Percentiles rank a stretch among this genome's conserved stretches.
Evolutionary conservation across 208 protist species (phyloP).

Genomic region (Strigomonas culicis): DNA sequence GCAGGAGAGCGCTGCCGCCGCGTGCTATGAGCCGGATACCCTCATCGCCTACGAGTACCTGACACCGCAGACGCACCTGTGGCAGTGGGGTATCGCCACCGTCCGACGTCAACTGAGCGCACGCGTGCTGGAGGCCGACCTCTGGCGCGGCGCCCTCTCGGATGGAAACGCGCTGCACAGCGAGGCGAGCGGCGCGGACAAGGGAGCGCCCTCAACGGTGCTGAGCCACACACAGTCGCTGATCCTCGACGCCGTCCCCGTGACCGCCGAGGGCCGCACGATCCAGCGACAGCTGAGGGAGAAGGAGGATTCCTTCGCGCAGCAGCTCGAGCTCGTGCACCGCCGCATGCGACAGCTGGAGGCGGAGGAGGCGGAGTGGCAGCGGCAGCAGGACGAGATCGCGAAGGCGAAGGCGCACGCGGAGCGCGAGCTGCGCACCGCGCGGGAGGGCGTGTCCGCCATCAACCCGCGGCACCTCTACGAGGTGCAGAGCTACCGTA

Average conservation of each 20-base stretch:
- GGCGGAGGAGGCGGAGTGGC: constrained; percentile 14
- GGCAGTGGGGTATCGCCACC: constrained; percentile 24
- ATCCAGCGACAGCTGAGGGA: constrained; percentile 16
- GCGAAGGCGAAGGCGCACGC: constrained; percentile 20
- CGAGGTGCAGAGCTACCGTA: constrained; percentile 67
- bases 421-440: constrained; percentile 31
- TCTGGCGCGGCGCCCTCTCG: constrained; percentile 18
- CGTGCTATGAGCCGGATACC: constrained; percentile 18
- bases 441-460: constrained; percentile 34
- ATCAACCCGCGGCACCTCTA: constrained; percentile 40
- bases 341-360: constrained; percentile 12
- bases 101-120: constrained; percentile 2
- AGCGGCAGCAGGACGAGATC: constrained; percentile 19
- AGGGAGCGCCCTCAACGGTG: background rate
- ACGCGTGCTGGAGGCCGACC: background rate
- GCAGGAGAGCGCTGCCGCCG: background rate
- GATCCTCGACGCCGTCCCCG: background rate
- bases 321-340: constrained; percentile 9
- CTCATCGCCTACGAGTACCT: constrained; percentile 52
- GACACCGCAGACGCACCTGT: constrained; percentile 7
- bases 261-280: constrained; percentile 5
- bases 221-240: background rate
- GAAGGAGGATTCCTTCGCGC: constrained; percentile 20
- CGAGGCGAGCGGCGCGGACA: background rate
- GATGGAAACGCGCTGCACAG: constrained; percentile 9